These are phyloP conservation scores for Beauveria pseudobassiana DNA, from an alignment of 2,329 filamentous ascomycete genomes.

Conservation along the genomic window DNA sequence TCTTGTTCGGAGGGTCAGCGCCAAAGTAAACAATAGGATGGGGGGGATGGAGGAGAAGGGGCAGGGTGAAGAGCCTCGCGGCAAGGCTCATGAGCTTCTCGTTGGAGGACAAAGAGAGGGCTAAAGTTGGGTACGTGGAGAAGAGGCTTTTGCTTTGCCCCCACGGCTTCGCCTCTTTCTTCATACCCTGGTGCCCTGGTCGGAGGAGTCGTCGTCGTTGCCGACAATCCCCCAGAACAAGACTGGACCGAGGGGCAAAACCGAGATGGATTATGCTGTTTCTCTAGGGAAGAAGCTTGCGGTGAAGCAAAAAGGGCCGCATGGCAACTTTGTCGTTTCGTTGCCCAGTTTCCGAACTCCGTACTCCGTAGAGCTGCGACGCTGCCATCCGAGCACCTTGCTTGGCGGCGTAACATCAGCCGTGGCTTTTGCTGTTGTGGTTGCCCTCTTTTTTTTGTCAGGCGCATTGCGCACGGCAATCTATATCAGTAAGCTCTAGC, in stretches of 20 bases:
- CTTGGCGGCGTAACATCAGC: conserved; percentile 1
- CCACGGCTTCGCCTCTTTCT: conserved; percentile 8
- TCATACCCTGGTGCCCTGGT: background rate
- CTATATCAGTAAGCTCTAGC: background rate
- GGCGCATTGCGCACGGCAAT: background rate
- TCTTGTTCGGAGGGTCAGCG: conserved; percentile 5
- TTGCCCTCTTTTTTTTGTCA: background rate
- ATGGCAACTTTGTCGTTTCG: background rate
- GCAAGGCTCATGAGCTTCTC: conserved; percentile 7
- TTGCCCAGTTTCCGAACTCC: background rate
- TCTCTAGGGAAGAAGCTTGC: background rate
- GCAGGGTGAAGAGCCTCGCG: background rate
- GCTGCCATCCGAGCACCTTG: conserved; percentile 4
- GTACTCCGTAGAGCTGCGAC: background rate
- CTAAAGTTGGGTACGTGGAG: conserved; percentile 9
- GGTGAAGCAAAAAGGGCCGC: background rate
- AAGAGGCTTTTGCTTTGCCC: conserved; percentile 10
- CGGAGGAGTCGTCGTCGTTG: background rate
- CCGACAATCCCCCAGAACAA: background rate
- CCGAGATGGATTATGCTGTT: background rate
- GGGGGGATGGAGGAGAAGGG: background rate
- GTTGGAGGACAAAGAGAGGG: background rate
- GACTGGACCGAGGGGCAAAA: background rate
- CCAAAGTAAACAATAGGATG: conserved; percentile 12
- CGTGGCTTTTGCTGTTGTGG: background rate